Evolutionary conservation across 768 basidiomycete species (phyloP).

Genomic region (Tricholomella constricta): DNA sequence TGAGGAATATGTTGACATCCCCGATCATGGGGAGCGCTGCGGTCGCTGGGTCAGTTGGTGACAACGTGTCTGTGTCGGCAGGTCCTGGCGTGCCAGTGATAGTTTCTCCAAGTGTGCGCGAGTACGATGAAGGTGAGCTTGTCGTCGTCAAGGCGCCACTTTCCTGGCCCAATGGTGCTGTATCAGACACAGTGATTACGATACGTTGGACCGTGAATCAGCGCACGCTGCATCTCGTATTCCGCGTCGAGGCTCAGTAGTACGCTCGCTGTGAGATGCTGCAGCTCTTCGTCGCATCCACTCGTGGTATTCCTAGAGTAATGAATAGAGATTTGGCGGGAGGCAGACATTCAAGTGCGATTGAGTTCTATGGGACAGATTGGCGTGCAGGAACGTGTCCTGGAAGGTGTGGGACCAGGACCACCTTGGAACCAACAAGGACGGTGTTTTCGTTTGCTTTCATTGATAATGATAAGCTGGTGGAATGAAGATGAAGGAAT

Average conservation of each 20-base stretch:
- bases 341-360: too few relatives aligned
- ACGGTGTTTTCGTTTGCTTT: slow-evolving; percentile 64
- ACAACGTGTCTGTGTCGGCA: slow-evolving; percentile 13
- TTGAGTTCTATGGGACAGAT: neutral
- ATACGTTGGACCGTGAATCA: neutral
- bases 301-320: slow-evolving; percentile 70
- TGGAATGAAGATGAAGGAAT: too few relatives aligned
- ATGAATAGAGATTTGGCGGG: slow-evolving; percentile 12
- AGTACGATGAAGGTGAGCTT: slow-evolving; percentile 94
- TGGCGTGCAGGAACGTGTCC: slow-evolving; percentile 49
- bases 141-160: slow-evolving; percentile 87
- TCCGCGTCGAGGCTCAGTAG: slow-evolving; percentile 80
- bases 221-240: slow-evolving; percentile 83
- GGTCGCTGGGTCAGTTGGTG: slow-evolving; percentile 37
- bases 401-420: slow-evolving; percentile 80
- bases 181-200: neutral
- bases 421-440: slow-evolving; percentile 64
- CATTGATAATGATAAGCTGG: too few relatives aligned
- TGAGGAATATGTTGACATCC: slow-evolving; percentile 90
- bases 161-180: slow-evolving; percentile 44
- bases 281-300: slow-evolving; percentile 87
- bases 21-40: slow-evolving; percentile 70
- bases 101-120: slow-evolving; percentile 43
- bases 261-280: slow-evolving; percentile 82
- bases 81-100: slow-evolving; percentile 13